Conservation (phyloP, 441 rosid species). For the Arabidopsis lyrata region DNA sequence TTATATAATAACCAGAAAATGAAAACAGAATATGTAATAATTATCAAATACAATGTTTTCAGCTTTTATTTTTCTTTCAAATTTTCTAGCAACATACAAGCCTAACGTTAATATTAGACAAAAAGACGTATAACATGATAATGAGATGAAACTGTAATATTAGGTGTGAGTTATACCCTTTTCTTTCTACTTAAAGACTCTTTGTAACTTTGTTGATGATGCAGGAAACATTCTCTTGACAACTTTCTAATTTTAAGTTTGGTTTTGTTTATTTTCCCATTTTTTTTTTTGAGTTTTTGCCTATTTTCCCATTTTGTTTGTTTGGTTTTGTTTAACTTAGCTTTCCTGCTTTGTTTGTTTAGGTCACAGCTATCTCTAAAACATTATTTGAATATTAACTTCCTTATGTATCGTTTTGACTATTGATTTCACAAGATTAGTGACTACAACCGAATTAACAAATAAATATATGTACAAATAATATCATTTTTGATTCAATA, state of each 20-base stretch:
- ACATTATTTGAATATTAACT: neutral
- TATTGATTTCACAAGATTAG: no score
- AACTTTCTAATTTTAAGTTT: neutral
- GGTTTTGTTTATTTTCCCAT: neutral
- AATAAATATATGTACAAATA: no score
- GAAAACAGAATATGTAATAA: no score
- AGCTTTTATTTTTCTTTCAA: no score
- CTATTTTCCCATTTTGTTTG: neutral
- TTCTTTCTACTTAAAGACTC: slow-evolving; percentile 1
- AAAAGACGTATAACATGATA: no score
- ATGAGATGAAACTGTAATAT: slow-evolving; percentile 32
- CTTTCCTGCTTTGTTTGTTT: neutral
- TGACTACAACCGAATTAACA: no score
- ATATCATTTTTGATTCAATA: neutral
- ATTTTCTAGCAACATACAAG: no score
- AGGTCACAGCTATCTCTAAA: neutral
- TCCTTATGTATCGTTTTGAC: neutral
- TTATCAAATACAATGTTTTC: no score
- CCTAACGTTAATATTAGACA: no score
- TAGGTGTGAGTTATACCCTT: slow-evolving; percentile 52
- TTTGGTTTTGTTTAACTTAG: neutral
- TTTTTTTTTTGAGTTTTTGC: neutral
- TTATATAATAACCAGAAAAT: no score
- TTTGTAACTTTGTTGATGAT: neutral
- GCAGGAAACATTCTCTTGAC: neutral